Conservation (phyloP, 768 basidiomycete genomes). For the Psilocybe subaeruginosa region DNA sequence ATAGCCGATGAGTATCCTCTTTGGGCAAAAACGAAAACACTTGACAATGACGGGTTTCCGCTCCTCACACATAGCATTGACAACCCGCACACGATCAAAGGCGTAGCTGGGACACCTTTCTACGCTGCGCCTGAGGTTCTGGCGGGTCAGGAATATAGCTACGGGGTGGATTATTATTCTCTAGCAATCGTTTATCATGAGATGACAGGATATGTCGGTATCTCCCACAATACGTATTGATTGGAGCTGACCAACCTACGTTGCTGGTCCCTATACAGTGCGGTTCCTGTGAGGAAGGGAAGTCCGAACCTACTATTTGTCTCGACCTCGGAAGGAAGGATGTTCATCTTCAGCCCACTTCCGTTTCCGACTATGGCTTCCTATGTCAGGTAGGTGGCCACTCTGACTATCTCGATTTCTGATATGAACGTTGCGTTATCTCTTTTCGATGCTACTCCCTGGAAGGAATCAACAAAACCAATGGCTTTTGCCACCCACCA, state of each 20-base stretch:
- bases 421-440: no score
- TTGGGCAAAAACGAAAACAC: conserved; percentile 13
- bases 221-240: background rate
- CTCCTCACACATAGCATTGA: conserved; percentile 21
- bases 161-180: conserved; percentile 26
- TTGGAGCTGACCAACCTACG: background rate
- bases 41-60: conserved; percentile 21
- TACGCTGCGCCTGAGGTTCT: conserved; percentile 97
- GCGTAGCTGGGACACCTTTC: conserved; percentile 83
- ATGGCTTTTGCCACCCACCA: background rate
- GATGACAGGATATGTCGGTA: conserved; percentile 25
- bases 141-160: conserved; percentile 72
- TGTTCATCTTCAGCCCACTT: conserved; percentile 19
- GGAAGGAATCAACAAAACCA: background rate
- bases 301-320: background rate
- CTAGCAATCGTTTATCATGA: conserved; percentile 24
- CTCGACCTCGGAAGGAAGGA: conserved; percentile 18
- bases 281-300: background rate
- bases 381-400: conserved; percentile 12
- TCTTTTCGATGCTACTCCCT: no score
- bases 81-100: conserved; percentile 19
- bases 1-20: conserved; percentile 23
- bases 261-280: conserved; percentile 8
- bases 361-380: conserved; percentile 18
- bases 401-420: no score